phyloP scores from a whole-genome alignment of 2,329 filamentous ascomycete genomes.

The Aspergillus jensenii region DNA sequence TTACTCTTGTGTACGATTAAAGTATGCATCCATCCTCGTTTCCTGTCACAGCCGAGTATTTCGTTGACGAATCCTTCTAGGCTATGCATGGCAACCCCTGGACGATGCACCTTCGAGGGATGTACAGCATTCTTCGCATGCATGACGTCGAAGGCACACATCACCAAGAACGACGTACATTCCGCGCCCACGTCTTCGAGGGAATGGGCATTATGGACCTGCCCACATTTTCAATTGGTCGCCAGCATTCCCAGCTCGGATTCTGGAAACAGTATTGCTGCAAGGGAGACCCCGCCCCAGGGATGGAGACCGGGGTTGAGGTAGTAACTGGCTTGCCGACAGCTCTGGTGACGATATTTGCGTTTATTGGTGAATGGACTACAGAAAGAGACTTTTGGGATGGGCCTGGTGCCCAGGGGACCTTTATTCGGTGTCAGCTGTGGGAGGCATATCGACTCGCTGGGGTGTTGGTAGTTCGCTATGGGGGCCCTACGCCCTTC shows the following conservation, averaged over 20 bases:
- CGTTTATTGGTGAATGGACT: constrained; percentile 22
- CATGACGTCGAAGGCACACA: constrained; percentile 18
- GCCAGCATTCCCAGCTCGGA: constrained; percentile 23
- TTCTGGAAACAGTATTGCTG: constrained; percentile 31
- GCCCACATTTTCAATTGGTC: constrained; percentile 26
- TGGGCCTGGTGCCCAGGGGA: constrained; percentile 27
- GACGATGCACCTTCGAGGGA: constrained; percentile 33
- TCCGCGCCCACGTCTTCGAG: constrained; percentile 28
- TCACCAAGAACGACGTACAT: constrained; percentile 8
- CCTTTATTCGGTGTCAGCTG: constrained; percentile 27
- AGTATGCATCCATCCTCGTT: constrained; percentile 15
- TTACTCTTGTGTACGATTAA: constrained; percentile 33
- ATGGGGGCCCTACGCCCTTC: constrained; percentile 1
- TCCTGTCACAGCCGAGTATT: too few relatives aligned
- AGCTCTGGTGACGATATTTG: constrained; percentile 29
- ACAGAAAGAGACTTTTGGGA: constrained; percentile 30
- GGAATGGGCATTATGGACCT: constrained; percentile 36
- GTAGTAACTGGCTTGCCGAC: constrained; percentile 30
- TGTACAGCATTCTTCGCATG: constrained; percentile 32
- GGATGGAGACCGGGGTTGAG: constrained; percentile 27
- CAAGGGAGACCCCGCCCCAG: not conserved
- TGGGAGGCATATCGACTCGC: constrained; percentile 32
- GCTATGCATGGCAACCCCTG: constrained; percentile 30
- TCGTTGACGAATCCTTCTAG: constrained; percentile 8
- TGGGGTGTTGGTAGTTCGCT: constrained; percentile 25